Conservation (phyloP, 352 stramenopile genomes). For the Phytophthora aleatoria region DNA sequence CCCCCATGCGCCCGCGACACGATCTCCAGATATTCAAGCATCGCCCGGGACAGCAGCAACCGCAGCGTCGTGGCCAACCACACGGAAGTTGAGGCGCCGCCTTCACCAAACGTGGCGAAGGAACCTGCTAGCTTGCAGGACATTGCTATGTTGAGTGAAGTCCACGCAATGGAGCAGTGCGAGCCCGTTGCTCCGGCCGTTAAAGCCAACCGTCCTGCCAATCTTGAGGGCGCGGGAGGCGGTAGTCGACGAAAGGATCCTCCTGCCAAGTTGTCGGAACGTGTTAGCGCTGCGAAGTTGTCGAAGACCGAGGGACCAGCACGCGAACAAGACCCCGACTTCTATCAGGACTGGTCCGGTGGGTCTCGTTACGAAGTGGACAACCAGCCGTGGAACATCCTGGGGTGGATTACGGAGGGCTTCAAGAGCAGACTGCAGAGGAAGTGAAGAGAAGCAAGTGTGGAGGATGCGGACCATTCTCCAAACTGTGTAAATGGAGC, state of each 20-base stretch:
- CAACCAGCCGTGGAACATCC: slow-evolving; percentile 51
- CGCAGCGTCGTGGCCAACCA: slow-evolving; percentile 10
- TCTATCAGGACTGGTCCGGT: slow-evolving; percentile 36
- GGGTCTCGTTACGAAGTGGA: slow-evolving; percentile 44
- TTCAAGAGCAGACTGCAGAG: slow-evolving; percentile 39
- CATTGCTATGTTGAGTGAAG: slow-evolving; percentile 3
- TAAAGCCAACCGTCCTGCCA: neutral
- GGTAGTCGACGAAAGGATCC: slow-evolving; percentile 17
- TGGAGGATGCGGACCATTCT: slow-evolving; percentile 7
- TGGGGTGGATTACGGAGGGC: slow-evolving; percentile 48
- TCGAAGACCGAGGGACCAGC: slow-evolving; percentile 3
- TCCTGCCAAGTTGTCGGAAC: slow-evolving; percentile 29
- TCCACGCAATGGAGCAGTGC: neutral
- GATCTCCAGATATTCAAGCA: slow-evolving; percentile 30
- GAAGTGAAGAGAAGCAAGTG: slow-evolving; percentile 19
- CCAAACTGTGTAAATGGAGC: slow-evolving; percentile 25
- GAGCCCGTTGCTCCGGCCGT: neutral
- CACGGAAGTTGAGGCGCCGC: neutral
- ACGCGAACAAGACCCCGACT: slow-evolving; percentile 20
- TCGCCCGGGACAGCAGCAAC: slow-evolving; percentile 24
- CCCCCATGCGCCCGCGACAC: slow-evolving; percentile 19
- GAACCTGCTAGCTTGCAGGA: neutral
- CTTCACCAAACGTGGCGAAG: neutral
- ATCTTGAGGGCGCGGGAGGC: neutral
- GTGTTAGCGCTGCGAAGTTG: slow-evolving; percentile 12